These are phyloP conservation scores for Teunomyces cretensis DNA, from an alignment of 805 yeast genomes.

Conservation along the genomic window DNA sequence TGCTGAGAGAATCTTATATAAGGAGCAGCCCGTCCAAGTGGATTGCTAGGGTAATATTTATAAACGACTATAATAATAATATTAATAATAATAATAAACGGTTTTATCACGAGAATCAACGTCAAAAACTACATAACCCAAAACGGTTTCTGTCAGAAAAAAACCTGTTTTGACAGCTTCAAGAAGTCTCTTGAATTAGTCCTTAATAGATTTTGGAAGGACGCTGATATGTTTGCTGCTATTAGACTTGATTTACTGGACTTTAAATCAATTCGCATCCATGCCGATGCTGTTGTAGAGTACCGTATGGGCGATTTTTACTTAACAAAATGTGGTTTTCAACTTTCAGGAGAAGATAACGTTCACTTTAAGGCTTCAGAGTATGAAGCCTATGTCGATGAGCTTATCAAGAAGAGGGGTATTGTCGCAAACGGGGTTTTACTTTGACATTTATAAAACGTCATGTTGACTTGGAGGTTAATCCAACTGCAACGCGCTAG, in stretches of 20 bases:
- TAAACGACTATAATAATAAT: too few relatives aligned
- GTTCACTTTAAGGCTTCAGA: constrained; percentile 11
- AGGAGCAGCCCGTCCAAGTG: constrained; percentile 19
- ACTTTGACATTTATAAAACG: constrained; percentile 38
- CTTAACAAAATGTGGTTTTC: constrained; percentile 38
- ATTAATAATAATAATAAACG: background rate
- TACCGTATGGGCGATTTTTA: constrained; percentile 51
- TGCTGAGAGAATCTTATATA: constrained; percentile 14
- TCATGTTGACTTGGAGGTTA: constrained; percentile 7
- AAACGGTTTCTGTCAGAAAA: too few relatives aligned
- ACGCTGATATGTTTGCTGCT: constrained; percentile 7
- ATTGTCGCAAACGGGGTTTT: constrained; percentile 41
- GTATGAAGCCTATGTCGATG: constrained; percentile 11
- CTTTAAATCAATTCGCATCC: constrained; percentile 19
- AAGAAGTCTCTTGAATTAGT: constrained; percentile 20
- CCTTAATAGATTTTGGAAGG: constrained; percentile 15
- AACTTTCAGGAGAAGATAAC: constrained; percentile 19
- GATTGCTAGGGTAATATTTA: constrained; percentile 8
- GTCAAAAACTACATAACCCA: too few relatives aligned
- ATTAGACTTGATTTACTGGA: constrained; percentile 4
- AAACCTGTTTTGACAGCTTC: too few relatives aligned
- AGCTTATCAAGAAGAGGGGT: constrained; percentile 34
- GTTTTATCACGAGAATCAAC: too few relatives aligned
- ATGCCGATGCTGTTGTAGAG: constrained; percentile 47
- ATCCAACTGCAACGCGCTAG: too few relatives aligned